Conservation (phyloP, 148 eudicot species). For the Nyssa sinensis region DNA sequence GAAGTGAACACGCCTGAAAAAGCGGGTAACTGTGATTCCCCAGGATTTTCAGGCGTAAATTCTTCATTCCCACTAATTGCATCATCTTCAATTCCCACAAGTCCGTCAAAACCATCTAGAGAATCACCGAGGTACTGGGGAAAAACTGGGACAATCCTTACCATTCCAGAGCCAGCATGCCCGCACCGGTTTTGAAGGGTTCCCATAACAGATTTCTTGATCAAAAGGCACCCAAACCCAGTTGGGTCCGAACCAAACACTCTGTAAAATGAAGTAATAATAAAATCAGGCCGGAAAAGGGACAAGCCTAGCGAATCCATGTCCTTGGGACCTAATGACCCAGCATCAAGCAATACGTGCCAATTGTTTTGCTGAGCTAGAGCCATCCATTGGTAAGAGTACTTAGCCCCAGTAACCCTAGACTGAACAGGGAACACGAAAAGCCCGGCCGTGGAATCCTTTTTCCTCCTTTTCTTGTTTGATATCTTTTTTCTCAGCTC, state of each 20-base stretch:
- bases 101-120: conserved; percentile 43
- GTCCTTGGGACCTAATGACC: too few relatives aligned
- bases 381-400: conserved; percentile 32
- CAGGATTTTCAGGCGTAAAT: conserved; percentile 18
- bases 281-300: conserved; percentile 23
- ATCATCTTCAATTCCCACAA: conserved; percentile 31
- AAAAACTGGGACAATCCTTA: conserved; percentile 47
- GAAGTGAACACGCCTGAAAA: conserved; percentile 49
- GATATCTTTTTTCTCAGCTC: conserved; percentile 20
- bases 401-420: too few relatives aligned
- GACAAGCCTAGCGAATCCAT: conserved; percentile 26
- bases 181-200: conserved; percentile 48
- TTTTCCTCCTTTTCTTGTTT: conserved; percentile 23
- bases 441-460: conserved; percentile 19
- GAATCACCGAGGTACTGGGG: conserved; percentile 52
- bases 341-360: conserved; percentile 28
- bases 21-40: conserved; percentile 41
- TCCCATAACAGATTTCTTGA: conserved; percentile 44
- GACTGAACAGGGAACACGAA: too few relatives aligned
- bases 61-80: conserved; percentile 32
- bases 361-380: conserved; percentile 26
- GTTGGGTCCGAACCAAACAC: conserved; percentile 39
- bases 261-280: conserved; percentile 23
- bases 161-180: conserved; percentile 47
- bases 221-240: conserved; percentile 55